These are phyloP conservation scores for Cochlearia excelsa DNA, from an alignment of 345 rosid species.

Conservation along the genomic window DNA sequence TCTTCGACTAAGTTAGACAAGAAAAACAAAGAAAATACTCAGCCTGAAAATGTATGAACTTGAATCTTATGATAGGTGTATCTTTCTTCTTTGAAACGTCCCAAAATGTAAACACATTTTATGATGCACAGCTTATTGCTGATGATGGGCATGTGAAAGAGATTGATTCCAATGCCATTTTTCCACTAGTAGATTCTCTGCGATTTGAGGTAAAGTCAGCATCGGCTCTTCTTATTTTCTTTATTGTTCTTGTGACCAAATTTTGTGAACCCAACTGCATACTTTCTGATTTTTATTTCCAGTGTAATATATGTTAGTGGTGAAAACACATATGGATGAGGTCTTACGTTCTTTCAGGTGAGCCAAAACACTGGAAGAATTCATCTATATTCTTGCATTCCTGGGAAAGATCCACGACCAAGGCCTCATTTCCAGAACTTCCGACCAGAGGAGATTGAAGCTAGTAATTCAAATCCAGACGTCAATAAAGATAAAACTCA, in stretches of 20 bases:
- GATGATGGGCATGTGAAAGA: conserved; percentile 34
- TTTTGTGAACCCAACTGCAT: conserved; percentile 20
- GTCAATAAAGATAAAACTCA: conserved; percentile 32
- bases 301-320: conserved; percentile 14
- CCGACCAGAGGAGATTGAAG: conserved; percentile 74
- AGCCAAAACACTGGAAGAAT: conserved; percentile 90
- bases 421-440: conserved; percentile 73
- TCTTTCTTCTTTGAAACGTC: conserved; percentile 17
- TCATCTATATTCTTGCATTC: conserved; percentile 75
- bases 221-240: conserved; percentile 14
- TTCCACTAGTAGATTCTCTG: conserved; percentile 43
- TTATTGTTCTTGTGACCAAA: conserved; percentile 20
- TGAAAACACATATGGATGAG: neutral
- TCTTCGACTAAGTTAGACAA: conserved; percentile 26
- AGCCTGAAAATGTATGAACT: conserved; percentile 39
- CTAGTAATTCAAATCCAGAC: conserved; percentile 27
- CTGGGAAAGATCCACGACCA: conserved; percentile 72
- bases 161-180: conserved; percentile 37
- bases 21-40: conserved; percentile 32
- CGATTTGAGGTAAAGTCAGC: conserved; percentile 68
- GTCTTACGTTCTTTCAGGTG: conserved; percentile 51
- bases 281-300: conserved; percentile 10
- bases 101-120: conserved; percentile 1
- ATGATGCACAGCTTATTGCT: conserved; percentile 29
- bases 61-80: conserved; percentile 2